A percentile compares a stretch with the other conserved stretches of the same genome.
Evolutionary conservation across 2,329 filamentous ascomycete genomes (phyloP).

Genomic region (Tolypocladium tropicale): DNA sequence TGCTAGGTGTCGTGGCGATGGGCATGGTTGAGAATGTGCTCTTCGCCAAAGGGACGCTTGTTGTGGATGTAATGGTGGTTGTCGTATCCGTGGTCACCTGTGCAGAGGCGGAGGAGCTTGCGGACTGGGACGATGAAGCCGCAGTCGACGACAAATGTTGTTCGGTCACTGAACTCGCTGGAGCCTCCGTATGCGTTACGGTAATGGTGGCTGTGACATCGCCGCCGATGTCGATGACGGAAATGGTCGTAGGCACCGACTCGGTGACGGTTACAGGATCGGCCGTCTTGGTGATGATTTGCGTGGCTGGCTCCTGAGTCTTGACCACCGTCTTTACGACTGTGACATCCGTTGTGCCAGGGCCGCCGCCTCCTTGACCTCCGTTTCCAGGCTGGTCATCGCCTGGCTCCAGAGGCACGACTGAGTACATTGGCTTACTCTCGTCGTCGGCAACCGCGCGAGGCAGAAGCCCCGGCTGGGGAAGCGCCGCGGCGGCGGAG

Average conservation of each 20-base stretch:
- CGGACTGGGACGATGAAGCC: constrained; percentile 1
- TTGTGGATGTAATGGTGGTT: background rate
- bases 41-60: background rate
- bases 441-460: constrained; percentile 9
- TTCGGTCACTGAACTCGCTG: background rate
- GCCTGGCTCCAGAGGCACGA: constrained; percentile 27
- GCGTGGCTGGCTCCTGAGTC: constrained; percentile 15
- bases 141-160: background rate
- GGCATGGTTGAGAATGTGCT: background rate
- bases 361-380: constrained; percentile 3
- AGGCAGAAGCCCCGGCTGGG: constrained; percentile 12
- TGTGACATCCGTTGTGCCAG: constrained; percentile 16
- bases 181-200: constrained; percentile 11
- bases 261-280: constrained; percentile 17
- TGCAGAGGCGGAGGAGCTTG: background rate
- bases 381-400: constrained; percentile 10
- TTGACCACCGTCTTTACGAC: constrained; percentile 23
- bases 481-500: constrained; percentile 16
- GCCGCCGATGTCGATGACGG: constrained; percentile 17
- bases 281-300: constrained; percentile 15
- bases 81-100: background rate
- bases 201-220: constrained; percentile 15
- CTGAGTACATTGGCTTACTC: constrained; percentile 24
- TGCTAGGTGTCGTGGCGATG: background rate
- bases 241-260: constrained; percentile 18